These are phyloP conservation scores for Aspergillus spinulosporus DNA, from an alignment of 2,329 filamentous ascomycete species.

Conservation along the genomic window DNA sequence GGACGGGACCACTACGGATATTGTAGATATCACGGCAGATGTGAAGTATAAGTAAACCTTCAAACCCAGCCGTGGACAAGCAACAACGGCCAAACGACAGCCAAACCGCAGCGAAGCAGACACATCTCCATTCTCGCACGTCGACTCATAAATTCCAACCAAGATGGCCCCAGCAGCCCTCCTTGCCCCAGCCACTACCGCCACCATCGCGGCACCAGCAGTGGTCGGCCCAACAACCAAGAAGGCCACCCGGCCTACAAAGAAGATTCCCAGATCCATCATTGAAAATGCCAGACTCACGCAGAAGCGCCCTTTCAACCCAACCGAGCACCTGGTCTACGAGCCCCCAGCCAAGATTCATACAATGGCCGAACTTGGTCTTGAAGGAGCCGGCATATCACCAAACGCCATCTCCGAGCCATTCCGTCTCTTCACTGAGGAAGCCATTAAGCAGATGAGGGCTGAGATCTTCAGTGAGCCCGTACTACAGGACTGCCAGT, in stretches of 20 bases:
- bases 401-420: conserved; percentile 42
- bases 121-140: no score
- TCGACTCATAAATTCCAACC: neutral
- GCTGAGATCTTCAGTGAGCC: conserved; percentile 59
- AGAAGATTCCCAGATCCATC: conserved; percentile 14
- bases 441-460: conserved; percentile 63
- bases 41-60: no score
- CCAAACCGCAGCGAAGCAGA: no score
- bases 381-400: conserved; percentile 53
- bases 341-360: conserved; percentile 51
- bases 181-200: neutral
- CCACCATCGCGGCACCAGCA: neutral
- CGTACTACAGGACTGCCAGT: conserved; percentile 58
- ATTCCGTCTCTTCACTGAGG: conserved; percentile 61
- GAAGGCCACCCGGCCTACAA: conserved; percentile 21
- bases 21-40: no score
- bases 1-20: no score
- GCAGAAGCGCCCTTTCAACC: conserved; percentile 46
- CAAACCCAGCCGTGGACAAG: no score
- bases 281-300: neutral
- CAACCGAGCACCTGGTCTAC: conserved; percentile 56
- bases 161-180: neutral
- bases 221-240: conserved; percentile 17
- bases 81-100: no score
- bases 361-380: conserved; percentile 58